Conservation (phyloP, 2,329 filamentous ascomycete species). For the Pseudocercospora crystallina region DNA sequence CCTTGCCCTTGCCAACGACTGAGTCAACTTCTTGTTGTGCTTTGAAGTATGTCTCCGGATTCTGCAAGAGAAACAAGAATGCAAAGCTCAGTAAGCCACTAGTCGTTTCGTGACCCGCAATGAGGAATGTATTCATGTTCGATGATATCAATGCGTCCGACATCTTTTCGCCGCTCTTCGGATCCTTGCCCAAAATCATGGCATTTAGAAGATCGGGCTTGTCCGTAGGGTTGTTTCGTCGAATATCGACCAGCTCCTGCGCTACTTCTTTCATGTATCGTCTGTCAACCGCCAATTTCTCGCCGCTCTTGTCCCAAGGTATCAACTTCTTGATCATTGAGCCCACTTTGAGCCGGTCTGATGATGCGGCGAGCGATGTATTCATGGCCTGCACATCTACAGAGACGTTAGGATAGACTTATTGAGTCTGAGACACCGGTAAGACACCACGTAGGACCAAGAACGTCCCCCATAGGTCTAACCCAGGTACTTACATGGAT, state of each 20-base stretch:
- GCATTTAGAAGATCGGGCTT: slow-evolving; percentile 64
- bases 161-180: slow-evolving; percentile 58
- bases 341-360: slow-evolving; percentile 54
- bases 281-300: slow-evolving; percentile 7
- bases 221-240: slow-evolving; percentile 10
- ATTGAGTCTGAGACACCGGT: too few species aligned
- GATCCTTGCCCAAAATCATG: slow-evolving; percentile 68
- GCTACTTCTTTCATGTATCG: slow-evolving; percentile 8
- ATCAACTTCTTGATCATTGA: slow-evolving; percentile 33
- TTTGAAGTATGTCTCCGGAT: slow-evolving; percentile 59
- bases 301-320: neutral
- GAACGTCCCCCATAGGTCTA: too few species aligned
- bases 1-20: slow-evolving; percentile 59
- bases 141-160: slow-evolving; percentile 55
- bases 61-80: slow-evolving; percentile 64
- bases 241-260: slow-evolving; percentile 10
- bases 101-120: slow-evolving; percentile 69
- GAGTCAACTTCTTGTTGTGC: slow-evolving; percentile 68
- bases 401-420: too few species aligned
- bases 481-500: too few species aligned
- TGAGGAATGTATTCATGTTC: slow-evolving; percentile 63
- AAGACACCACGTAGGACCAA: too few species aligned
- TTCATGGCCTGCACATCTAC: slow-evolving; percentile 67
- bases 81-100: slow-evolving; percentile 65
- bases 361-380: slow-evolving; percentile 49